Percentiles rank a stretch among this genome's conserved stretches.
Conservation (phyloP, 129 eudicot genomes). For the Pulicaria dysenterica region DNA sequence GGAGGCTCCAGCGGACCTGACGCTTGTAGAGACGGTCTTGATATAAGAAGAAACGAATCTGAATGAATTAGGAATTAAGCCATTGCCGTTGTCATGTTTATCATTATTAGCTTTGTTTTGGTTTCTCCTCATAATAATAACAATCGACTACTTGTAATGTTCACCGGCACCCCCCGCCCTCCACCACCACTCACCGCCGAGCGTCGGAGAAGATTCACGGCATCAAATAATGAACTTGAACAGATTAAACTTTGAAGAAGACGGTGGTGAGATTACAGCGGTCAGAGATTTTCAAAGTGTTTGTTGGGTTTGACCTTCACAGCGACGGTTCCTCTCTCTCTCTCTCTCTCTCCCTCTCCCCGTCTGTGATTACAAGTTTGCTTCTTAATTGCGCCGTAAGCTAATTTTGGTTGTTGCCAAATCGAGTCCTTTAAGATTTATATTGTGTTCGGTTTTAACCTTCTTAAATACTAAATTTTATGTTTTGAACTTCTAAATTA, state of each 20-base stretch:
- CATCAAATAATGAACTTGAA: conserved; percentile 31
- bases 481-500: too few relatives aligned
- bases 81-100: conserved; percentile 40
- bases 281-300: conserved; percentile 32
- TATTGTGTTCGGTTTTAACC: background rate
- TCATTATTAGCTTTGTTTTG: conserved; percentile 36
- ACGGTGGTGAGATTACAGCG: conserved; percentile 33
- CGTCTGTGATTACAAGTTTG: conserved; percentile 23
- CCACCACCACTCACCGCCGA: conserved; percentile 43
- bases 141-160: conserved; percentile 5
- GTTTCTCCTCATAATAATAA: conserved; percentile 59
- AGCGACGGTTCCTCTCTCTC: conserved; percentile 48
- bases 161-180: conserved; percentile 32
- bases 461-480: background rate
- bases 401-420: conserved; percentile 9
- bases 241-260: conserved; percentile 20
- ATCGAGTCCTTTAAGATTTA: conserved; percentile 6
- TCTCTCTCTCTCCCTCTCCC: conserved; percentile 28
- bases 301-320: conserved; percentile 57
- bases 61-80: conserved; percentile 56
- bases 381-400: conserved; percentile 36
- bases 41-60: conserved; percentile 67
- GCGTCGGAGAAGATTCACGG: conserved; percentile 31
- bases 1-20: conserved; percentile 67
- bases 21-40: conserved; percentile 67